A percentile compares a stretch with the other conserved stretches of the same genome.
These are phyloP conservation scores for Fusarium bactridioides DNA, from an alignment of 2,329 filamentous ascomycete genomes.

Conservation along the genomic window DNA sequence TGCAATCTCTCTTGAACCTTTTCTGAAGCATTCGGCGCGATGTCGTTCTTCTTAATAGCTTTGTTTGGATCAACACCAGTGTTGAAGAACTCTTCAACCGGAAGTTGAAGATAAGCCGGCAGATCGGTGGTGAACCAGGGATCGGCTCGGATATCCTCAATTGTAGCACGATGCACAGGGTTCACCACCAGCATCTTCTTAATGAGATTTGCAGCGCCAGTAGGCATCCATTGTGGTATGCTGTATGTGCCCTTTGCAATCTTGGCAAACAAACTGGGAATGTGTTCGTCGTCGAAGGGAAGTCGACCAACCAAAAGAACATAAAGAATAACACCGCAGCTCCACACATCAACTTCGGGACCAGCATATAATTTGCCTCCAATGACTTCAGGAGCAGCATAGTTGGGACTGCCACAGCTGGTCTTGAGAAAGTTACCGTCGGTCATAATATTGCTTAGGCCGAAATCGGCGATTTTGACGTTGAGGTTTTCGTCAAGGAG, in stretches of 20 bases:
- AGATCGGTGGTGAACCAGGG: slow-evolving; percentile 93
- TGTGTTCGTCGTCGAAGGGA: slow-evolving; percentile 98
- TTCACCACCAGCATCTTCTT: slow-evolving; percentile 95
- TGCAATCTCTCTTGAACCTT: slow-evolving; percentile 90
- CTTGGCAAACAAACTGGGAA: slow-evolving; percentile 96
- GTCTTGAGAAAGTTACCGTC: slow-evolving; percentile 99
- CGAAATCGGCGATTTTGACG: slow-evolving; percentile 99
- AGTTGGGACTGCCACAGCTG: slow-evolving; percentile 97
- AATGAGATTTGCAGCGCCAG: slow-evolving; percentile 82
- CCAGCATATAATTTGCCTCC: slow-evolving; percentile 97
- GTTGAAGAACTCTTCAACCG: slow-evolving; percentile 90
- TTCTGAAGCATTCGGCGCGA: slow-evolving; percentile 79
- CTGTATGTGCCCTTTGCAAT: slow-evolving; percentile 94
- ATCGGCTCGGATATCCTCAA: slow-evolving; percentile 91
- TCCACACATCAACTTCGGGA: slow-evolving; percentile 98
- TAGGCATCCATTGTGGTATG: slow-evolving; percentile 88
- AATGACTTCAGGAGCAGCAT: slow-evolving; percentile 97
- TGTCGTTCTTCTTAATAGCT: slow-evolving; percentile 82
- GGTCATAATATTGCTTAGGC: slow-evolving; percentile 99
- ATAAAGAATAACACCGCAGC: slow-evolving; percentile 89
- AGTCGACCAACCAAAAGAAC: slow-evolving; percentile 82
- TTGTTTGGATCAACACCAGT: slow-evolving; percentile 94
- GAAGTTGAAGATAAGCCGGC: slow-evolving; percentile 84
- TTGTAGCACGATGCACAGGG: slow-evolving; percentile 91
- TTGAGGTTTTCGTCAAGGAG: slow-evolving; percentile 95